Conservation (phyloP, 1,284 basidiomycete genomes). For the Meira nashicola region DNA sequence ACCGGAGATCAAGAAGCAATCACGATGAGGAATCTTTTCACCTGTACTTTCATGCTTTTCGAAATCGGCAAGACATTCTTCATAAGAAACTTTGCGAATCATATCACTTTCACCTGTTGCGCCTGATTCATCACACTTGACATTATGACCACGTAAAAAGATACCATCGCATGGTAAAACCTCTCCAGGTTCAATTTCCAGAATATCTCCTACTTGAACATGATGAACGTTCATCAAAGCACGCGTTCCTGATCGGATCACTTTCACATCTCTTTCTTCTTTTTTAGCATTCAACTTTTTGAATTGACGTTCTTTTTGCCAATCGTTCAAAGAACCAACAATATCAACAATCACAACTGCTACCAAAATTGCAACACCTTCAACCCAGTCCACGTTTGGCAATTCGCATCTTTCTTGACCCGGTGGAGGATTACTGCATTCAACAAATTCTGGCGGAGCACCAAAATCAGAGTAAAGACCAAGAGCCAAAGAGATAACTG, state of each 20-base stretch:
- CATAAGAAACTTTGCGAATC: conserved; percentile 79
- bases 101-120: conserved; percentile 95
- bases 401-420: conserved; percentile 27
- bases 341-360: conserved; percentile 63
- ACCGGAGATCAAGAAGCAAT: conserved; percentile 92
- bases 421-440: conserved; percentile 54
- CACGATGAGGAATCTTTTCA: conserved; percentile 57
- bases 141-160: conserved; percentile 84
- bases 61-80: conserved; percentile 64
- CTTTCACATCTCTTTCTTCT: conserved; percentile 88
- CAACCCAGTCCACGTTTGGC: conserved; percentile 78
- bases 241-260: conserved; percentile 80
- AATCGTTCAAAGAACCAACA: conserved; percentile 84
- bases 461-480: conserved; percentile 92
- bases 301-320: conserved; percentile 97
- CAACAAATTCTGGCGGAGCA: conserved; percentile 60
- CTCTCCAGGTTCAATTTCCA: conserved; percentile 88
- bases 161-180: conserved; percentile 92
- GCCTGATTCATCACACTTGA: conserved; percentile 92
- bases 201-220: conserved; percentile 88
- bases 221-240: conserved; percentile 72
- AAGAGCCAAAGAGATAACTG: conserved; percentile 84
- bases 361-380: conserved; percentile 92
- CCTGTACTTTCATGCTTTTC: conserved; percentile 44
- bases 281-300: conserved; percentile 87